Conservation (phyloP, 768 basidiomycete species). For the Suillus placidus region DNA sequence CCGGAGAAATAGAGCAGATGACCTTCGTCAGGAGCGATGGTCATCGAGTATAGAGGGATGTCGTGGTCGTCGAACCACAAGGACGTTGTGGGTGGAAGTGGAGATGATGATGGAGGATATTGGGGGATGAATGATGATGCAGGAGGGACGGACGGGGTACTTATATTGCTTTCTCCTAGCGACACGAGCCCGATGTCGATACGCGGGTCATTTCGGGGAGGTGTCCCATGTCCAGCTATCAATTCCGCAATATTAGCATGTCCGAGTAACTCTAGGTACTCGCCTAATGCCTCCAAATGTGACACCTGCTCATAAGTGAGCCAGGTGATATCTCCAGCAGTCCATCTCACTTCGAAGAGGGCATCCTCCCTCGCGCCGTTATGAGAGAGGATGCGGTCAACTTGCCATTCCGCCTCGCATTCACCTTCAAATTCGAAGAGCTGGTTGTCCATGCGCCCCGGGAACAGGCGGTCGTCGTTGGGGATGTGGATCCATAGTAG, state of each 20-base stretch:
- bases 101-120: background rate
- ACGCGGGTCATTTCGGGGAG: background rate
- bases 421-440: too few relatives aligned
- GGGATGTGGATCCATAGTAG: too few relatives aligned
- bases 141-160: background rate
- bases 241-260: background rate
- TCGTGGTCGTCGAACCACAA: too few relatives aligned
- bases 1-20: background rate
- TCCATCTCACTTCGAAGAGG: too few relatives aligned
- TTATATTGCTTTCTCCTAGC: background rate
- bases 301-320: background rate
- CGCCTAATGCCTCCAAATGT: background rate
- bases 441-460: too few relatives aligned
- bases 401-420: too few relatives aligned
- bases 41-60: background rate
- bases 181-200: background rate
- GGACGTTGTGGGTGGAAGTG: too few relatives aligned
- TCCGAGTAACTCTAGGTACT: background rate
- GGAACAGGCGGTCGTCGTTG: too few relatives aligned
- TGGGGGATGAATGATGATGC: background rate
- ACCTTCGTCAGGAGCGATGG: accelerated
- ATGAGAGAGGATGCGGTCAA: too few relatives aligned
- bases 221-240: background rate
- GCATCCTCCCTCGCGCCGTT: too few relatives aligned
- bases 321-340: background rate